A percentile compares a stretch with the other conserved stretches of the same genome.
Conservation (phyloP, 1,139 yeast genomes). For the Scheffersomyces titani region DNA sequence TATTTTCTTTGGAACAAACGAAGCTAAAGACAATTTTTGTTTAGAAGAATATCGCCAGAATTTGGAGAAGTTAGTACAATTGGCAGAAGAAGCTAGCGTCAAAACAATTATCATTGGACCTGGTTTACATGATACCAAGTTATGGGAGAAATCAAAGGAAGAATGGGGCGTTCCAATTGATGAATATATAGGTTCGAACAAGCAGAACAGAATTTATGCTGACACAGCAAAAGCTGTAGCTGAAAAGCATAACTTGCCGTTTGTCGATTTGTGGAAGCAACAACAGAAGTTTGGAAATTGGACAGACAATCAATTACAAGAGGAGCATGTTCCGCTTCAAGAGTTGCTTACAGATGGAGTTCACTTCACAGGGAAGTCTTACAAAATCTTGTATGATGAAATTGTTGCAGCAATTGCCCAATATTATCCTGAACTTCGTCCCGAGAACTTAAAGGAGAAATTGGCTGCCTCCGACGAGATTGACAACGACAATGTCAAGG, state of each 20-base stretch:
- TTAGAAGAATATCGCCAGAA: constrained; percentile 49
- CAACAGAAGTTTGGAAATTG: constrained; percentile 28
- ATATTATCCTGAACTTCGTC: constrained; percentile 47
- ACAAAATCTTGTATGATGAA: constrained; percentile 47
- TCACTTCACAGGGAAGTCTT: constrained; percentile 63
- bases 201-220: constrained; percentile 45
- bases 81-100: constrained; percentile 38
- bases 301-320: constrained; percentile 9
- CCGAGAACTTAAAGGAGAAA: constrained; percentile 31
- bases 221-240: constrained; percentile 50
- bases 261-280: constrained; percentile 50
- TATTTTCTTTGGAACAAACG: constrained; percentile 76
- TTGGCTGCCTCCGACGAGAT: constrained; percentile 26
- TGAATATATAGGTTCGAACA: constrained; percentile 29
- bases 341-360: constrained; percentile 53
- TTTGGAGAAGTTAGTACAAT: constrained; percentile 37
- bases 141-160: constrained; percentile 4
- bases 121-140: constrained; percentile 47
- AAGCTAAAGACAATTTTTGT: constrained; percentile 55
- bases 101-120: constrained; percentile 63
- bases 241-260: constrained; percentile 40
- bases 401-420: constrained; percentile 35
- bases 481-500: not conserved
- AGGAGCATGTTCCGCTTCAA: constrained; percentile 14
- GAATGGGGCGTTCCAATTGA: constrained; percentile 9